Evolutionary conservation across 1,284 basidiomycete species (phyloP).

Genomic region (Microbotryum saponariae): DNA sequence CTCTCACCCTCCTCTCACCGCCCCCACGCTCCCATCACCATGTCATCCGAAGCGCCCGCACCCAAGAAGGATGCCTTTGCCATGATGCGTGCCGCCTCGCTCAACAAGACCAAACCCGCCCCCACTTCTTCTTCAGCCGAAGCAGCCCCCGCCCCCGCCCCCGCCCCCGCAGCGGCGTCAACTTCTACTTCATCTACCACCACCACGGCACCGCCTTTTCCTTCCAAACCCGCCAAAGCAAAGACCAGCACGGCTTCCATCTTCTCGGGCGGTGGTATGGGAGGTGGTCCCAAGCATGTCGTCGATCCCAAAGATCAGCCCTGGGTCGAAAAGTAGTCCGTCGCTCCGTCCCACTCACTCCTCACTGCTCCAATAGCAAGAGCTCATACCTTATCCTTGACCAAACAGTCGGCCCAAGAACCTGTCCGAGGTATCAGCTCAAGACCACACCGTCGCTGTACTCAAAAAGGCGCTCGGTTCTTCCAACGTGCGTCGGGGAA

Average conservation of each 20-base stretch:
- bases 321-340: conserved; percentile 97
- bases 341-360: conserved; percentile 5
- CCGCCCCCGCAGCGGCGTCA: not conserved
- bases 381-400: no score
- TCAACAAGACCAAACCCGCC: conserved; percentile 3
- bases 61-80: conserved; percentile 26
- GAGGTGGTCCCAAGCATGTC: conserved; percentile 42
- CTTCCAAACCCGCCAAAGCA: not conserved
- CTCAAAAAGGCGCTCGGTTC: conserved; percentile 83
- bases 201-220: not conserved
- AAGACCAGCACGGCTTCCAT: conserved; percentile 1
- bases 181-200: not conserved
- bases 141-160: not conserved
- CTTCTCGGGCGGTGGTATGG: conserved; percentile 27
- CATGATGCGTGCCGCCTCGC: conserved; percentile 16
- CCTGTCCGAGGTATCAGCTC: conserved; percentile 93
- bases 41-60: not conserved
- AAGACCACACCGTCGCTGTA: conserved; percentile 91
- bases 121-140: not conserved
- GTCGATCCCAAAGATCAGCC: conserved; percentile 67
- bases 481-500: conserved; percentile 61
- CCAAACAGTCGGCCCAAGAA: conserved; percentile 79
- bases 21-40: not conserved
- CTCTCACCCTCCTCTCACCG: no score
- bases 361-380: no score